These are phyloP conservation scores for Lipomyces kockii DNA, from an alignment of 805 yeast species.

Conservation along the genomic window DNA sequence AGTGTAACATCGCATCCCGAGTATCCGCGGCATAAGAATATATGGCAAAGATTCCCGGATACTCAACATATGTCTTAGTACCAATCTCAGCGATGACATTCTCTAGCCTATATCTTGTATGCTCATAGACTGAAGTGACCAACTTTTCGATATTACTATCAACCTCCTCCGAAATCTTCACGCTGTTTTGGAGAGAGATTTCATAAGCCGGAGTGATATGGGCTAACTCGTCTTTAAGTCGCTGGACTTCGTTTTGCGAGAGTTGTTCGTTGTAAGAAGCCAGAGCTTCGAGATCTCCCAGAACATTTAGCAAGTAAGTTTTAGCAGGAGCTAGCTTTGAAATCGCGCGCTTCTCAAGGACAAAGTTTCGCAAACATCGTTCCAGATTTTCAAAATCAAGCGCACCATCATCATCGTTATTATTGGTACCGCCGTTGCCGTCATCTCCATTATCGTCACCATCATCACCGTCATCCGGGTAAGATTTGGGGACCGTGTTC, in stretches of 20 bases:
- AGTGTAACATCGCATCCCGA: slow-evolving; percentile 67
- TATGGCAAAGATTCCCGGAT: slow-evolving; percentile 65
- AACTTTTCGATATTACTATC: slow-evolving; percentile 66
- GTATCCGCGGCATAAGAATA: slow-evolving; percentile 73
- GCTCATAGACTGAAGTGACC: slow-evolving; percentile 61
- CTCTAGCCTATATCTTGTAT: slow-evolving; percentile 59
- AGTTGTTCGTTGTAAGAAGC: slow-evolving; percentile 66
- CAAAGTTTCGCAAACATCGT: slow-evolving; percentile 80
- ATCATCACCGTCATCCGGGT: slow-evolving; percentile 49
- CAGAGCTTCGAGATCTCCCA: slow-evolving; percentile 65
- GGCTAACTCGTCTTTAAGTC: slow-evolving; percentile 55
- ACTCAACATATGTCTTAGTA: slow-evolving; percentile 57
- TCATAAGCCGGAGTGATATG: slow-evolving; percentile 69
- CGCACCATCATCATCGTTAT: slow-evolving; percentile 24
- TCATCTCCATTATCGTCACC: slow-evolving; percentile 41
- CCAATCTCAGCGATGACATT: slow-evolving; percentile 59
- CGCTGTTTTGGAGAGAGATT: slow-evolving; percentile 56
- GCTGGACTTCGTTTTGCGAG: slow-evolving; percentile 55
- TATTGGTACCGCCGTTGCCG: slow-evolving; percentile 37
- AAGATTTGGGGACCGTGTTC: slow-evolving; percentile 50
- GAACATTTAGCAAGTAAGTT: slow-evolving; percentile 73
- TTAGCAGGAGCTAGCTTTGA: slow-evolving; percentile 93
- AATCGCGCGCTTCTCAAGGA: slow-evolving; percentile 83
- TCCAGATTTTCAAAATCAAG: slow-evolving; percentile 79
- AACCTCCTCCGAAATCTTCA: slow-evolving; percentile 60